Percentiles rank a stretch among this genome's conserved stretches.
Conservation (phyloP, 768 basidiomycete species). For the Pulveroboletus sp. region DNA sequence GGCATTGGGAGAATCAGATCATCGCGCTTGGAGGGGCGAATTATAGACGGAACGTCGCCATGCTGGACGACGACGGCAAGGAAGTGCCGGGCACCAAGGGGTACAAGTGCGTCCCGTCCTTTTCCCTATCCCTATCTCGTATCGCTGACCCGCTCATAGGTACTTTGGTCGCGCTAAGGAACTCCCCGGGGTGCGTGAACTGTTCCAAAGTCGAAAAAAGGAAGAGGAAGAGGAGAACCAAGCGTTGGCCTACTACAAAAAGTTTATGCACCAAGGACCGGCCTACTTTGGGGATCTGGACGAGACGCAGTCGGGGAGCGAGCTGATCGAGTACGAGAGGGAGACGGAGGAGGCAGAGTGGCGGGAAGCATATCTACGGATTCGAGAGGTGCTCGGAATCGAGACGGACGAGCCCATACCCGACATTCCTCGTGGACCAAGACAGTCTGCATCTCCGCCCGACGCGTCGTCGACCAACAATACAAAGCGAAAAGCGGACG, state of each 20-base stretch:
- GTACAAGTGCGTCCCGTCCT: too few species aligned
- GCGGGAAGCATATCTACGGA: constrained; percentile 54
- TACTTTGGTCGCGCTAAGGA: constrained; percentile 98
- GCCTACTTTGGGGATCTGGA: constrained; percentile 91
- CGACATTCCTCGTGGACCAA: constrained; percentile 26
- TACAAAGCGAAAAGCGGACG: constrained; percentile 57
- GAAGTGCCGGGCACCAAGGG: constrained; percentile 97
- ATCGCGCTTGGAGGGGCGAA: constrained; percentile 99
- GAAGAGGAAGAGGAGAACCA: constrained; percentile 92
- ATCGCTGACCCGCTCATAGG: too few species aligned
- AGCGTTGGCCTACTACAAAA: too few species aligned
- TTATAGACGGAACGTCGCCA: constrained; percentile 88
- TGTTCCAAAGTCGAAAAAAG: constrained; percentile 81
- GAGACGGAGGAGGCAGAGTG: constrained; percentile 72
- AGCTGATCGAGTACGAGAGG: constrained; percentile 66
- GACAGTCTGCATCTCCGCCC: constrained; percentile 7
- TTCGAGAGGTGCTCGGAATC: constrained; percentile 53
- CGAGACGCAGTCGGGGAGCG: constrained; percentile 54
- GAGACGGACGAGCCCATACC: constrained; percentile 50
- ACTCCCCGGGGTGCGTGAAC: constrained; percentile 88
- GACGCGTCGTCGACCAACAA: constrained; percentile 20
- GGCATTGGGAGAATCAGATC: constrained; percentile 98
- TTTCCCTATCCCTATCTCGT: too few species aligned
- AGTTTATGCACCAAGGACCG: constrained; percentile 83
- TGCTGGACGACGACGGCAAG: constrained; percentile 92